Evolutionary conservation across 306 rosid genomes (phyloP), one percentile per base, ranked within the genome.

Genomic region (Fragaria nilgerrensis): DNA sequence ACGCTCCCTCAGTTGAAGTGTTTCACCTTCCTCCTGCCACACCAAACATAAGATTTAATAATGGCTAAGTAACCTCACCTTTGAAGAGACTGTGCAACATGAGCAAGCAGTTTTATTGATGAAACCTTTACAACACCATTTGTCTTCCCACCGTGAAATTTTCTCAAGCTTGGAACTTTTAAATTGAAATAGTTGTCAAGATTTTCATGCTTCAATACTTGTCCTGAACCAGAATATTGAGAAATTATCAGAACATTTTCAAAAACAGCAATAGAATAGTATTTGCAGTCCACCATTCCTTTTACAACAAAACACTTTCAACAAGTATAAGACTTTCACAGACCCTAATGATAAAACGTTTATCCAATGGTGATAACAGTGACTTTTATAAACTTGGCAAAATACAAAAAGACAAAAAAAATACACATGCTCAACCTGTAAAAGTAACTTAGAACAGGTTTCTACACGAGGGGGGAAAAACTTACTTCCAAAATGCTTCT

Each of bases 401-500:
- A 36, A 17, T 39, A 19, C n/a, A 63, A 63, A 68, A 68, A n/a
- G 34, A 22, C 45, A 68, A 68, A 25, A 68, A 68, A n/a, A 27
- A 41, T 16, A 20, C 29, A 20, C 14, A 5, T 37, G 8, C 5
- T 27, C 44, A 59, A 55, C 68, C 15, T 19, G 59, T 7, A 61
- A 25, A 44, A 5, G 29, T 49, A 62, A 5, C 34, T 45, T 5
- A 45, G 43, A 75, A 11, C 13, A 47, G 9, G 14, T 55, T 7
- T 58, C 53, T 39, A n/a, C 32, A 49, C 29, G n/a, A 27, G 12
- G 19, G 13, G 75, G 45, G 75, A 76, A 85, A 82, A 80, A 73
- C 98, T 39, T 96, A 93, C 99, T 91, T 85, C 98, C 99, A 79
- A 88, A 96, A 78, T 86, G 88, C 87, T 90, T 91, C 88, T 91